Evolutionary conservation across 768 basidiomycete species (phyloP).

Genomic region (Cubamyces lactineus): DNA sequence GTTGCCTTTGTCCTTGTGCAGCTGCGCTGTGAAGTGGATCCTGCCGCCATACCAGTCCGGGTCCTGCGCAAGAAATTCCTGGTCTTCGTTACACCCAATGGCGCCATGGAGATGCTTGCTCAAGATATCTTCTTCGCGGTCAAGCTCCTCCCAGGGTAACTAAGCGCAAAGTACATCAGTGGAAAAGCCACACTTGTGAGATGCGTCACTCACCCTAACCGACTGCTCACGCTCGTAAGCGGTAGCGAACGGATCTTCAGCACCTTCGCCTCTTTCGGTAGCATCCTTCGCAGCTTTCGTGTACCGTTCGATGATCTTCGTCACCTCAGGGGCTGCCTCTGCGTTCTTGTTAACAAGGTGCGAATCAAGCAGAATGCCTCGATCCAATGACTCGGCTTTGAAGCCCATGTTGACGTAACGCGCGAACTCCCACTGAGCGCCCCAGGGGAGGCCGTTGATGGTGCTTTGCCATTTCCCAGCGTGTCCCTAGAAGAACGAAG

Average conservation of each 20-base stretch:
- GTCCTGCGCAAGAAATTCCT: constrained; percentile 26
- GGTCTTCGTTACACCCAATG: constrained; percentile 43
- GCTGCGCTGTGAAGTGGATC: constrained; percentile 53
- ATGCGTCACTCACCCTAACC: constrained; percentile 22
- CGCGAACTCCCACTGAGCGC: constrained; percentile 58
- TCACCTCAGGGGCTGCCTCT: constrained; percentile 12
- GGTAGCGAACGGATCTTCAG: constrained; percentile 1
- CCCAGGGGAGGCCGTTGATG: constrained; percentile 31
- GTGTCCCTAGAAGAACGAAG: background rate
- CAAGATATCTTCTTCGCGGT: constrained; percentile 53
- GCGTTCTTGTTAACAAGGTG: constrained; percentile 35
- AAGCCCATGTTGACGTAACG: constrained; percentile 42
- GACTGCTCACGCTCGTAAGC: constrained; percentile 24
- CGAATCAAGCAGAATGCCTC: constrained; percentile 33
- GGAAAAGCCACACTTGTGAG: background rate
- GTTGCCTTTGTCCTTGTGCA: constrained; percentile 26
- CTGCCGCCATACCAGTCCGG: constrained; percentile 64
- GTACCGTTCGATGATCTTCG: background rate
- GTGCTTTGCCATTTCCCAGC: background rate
- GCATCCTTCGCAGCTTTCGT: background rate
- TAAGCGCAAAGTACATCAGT: constrained; percentile 29
- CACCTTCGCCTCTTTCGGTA: background rate
- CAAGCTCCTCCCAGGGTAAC: constrained; percentile 68
- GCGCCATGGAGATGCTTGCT: constrained; percentile 38
- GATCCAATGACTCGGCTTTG: constrained; percentile 27